phyloP scores from a whole-genome alignment of 192 early-diverging fungal genomes.

The Backusella morwellensis region DNA sequence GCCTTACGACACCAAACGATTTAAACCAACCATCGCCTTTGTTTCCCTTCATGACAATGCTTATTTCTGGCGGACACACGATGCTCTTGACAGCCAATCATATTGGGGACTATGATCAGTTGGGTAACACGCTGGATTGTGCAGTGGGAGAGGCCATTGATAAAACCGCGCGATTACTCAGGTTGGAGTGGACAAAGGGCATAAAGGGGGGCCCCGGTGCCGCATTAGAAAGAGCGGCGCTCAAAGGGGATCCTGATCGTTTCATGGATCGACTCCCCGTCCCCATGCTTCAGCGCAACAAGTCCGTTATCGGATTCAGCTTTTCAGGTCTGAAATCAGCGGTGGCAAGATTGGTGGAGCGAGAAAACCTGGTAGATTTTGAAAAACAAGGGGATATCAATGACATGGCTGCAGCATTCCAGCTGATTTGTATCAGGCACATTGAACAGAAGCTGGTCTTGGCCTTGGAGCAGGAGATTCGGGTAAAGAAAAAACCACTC shows the following conservation, averaged over 20 bases:
- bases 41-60: constrained; percentile 71
- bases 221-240: constrained; percentile 63
- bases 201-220: constrained; percentile 69
- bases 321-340: constrained; percentile 76
- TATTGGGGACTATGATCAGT: constrained; percentile 56
- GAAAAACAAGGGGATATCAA: constrained; percentile 33
- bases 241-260: constrained; percentile 43
- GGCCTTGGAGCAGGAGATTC: constrained; percentile 45
- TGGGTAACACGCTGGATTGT: constrained; percentile 73
- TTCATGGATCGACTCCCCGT: constrained; percentile 44
- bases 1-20: constrained; percentile 46
- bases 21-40: constrained; percentile 30
- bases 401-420: constrained; percentile 76
- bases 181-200: constrained; percentile 60
- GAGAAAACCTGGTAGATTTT: constrained; percentile 34
- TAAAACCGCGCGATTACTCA: constrained; percentile 68
- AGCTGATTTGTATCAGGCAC: constrained; percentile 55
- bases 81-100: constrained; percentile 54
- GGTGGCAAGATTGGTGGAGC: constrained; percentile 52
- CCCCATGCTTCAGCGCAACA: constrained; percentile 60
- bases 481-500: constrained; percentile 26
- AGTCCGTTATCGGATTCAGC: constrained; percentile 60
- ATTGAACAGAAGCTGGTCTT: constrained; percentile 62
- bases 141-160: constrained; percentile 80
- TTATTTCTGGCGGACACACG: constrained; percentile 80